phyloP scores from a whole-genome alignment of 495 filamentous ascomycete species.

The Clohesyomyces aquaticus region DNA sequence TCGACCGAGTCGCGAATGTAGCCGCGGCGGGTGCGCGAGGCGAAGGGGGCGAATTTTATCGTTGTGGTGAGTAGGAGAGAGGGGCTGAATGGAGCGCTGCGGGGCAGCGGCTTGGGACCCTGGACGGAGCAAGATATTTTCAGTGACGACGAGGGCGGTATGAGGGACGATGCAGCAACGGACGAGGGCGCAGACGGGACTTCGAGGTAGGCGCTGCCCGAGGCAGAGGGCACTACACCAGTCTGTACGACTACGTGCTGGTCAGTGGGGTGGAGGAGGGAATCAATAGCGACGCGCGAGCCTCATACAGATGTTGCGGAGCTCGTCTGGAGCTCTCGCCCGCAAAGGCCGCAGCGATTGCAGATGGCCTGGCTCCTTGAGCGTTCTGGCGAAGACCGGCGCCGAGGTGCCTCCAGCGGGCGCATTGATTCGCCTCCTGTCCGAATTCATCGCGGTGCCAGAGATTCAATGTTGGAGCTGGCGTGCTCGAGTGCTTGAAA shows the following conservation, averaged over 20 bases:
- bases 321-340: constrained; percentile 57
- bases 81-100: constrained; percentile 84
- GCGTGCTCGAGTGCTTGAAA: background rate
- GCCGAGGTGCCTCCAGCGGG: constrained; percentile 76
- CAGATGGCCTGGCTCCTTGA: constrained; percentile 45
- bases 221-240: constrained; percentile 87
- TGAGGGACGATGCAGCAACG: constrained; percentile 41
- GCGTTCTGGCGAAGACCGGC: constrained; percentile 64
- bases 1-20: constrained; percentile 86
- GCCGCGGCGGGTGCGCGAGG: constrained; percentile 75
- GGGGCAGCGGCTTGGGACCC: constrained; percentile 86
- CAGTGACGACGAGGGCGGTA: constrained; percentile 62
- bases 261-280: no score
- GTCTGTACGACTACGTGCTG: constrained; percentile 78
- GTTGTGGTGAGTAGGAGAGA: constrained; percentile 88
- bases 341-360: constrained; percentile 57
- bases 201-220: constrained; percentile 93
- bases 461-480: background rate
- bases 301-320: constrained; percentile 87
- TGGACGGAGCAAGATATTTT: constrained; percentile 93
- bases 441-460: constrained; percentile 63
- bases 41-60: constrained; percentile 96
- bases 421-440: constrained; percentile 89
- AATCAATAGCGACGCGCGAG: no score
- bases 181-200: constrained; percentile 62